Percentiles rank a stretch among this genome's conserved stretches.
These are phyloP conservation scores for Grosmannia penicillata DNA, from an alignment of 2,329 filamentous ascomycete genomes.

Conservation along the genomic window DNA sequence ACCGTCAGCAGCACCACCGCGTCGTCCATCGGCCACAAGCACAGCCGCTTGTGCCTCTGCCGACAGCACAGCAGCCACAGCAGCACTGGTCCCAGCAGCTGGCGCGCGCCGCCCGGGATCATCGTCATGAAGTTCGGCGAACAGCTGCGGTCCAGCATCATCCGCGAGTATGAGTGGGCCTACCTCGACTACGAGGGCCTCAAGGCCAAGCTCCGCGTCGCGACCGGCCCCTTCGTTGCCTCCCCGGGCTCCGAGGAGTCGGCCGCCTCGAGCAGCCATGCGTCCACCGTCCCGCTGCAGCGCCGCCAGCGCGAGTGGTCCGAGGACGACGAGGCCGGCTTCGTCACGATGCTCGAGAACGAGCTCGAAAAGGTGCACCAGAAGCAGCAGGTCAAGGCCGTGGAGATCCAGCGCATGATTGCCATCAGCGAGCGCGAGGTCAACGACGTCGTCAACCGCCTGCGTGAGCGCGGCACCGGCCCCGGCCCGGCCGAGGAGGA, in stretches of 20 bases:
- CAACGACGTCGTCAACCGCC: slow-evolving; percentile 64
- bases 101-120: slow-evolving; percentile 31
- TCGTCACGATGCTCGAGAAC: slow-evolving; percentile 72
- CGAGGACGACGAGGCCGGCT: slow-evolving; percentile 80
- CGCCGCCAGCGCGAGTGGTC: slow-evolving; percentile 52
- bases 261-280: slow-evolving; percentile 13
- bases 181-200: slow-evolving; percentile 97
- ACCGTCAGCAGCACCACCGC: slow-evolving; percentile 1
- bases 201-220: slow-evolving; percentile 70
- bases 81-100: slow-evolving; percentile 12
- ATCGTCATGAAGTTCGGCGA: slow-evolving; percentile 79
- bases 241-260: slow-evolving; percentile 24
- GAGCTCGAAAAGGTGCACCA: slow-evolving; percentile 97
- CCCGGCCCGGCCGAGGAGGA: slow-evolving; percentile 70
- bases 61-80: not conserved
- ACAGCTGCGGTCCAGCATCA: slow-evolving; percentile 87
- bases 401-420: slow-evolving; percentile 87
- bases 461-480: slow-evolving; percentile 46
- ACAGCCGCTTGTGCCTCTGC: not conserved
- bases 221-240: slow-evolving; percentile 32
- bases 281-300: not conserved
- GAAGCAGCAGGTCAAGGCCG: slow-evolving; percentile 93
- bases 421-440: slow-evolving; percentile 81
- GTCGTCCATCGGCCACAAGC: not conserved
- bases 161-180: slow-evolving; percentile 95